These are phyloP conservation scores for Aspergillus indologenus DNA, from an alignment of 495 filamentous ascomycete species.

Conservation along the genomic window DNA sequence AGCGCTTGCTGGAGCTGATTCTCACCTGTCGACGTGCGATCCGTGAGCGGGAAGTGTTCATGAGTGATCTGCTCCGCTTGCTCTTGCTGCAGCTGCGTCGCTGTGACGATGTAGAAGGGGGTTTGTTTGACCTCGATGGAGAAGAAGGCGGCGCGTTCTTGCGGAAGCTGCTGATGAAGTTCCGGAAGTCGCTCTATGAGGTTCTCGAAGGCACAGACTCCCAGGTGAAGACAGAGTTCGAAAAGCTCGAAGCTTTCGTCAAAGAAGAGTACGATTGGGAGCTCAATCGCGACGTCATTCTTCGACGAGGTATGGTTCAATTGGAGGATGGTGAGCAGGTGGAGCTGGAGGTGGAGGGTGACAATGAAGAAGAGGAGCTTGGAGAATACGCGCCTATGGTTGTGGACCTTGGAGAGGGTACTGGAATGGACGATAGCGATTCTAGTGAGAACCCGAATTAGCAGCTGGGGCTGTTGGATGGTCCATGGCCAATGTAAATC, in stretches of 20 bases:
- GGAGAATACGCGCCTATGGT: constrained; percentile 85
- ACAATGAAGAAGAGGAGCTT: constrained; percentile 78
- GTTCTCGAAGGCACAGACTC: constrained; percentile 32
- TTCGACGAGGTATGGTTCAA: constrained; percentile 62
- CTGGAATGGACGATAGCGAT: neutral
- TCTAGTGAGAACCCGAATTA: neutral
- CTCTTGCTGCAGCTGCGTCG: constrained; percentile 70
- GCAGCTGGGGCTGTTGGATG: neutral
- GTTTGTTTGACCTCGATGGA: constrained; percentile 50
- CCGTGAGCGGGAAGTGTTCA: constrained; percentile 52
- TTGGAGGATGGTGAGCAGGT: constrained; percentile 77
- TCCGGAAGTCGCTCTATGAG: constrained; percentile 46
- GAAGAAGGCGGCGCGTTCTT: constrained; percentile 56
- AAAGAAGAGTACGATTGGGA: constrained; percentile 63
- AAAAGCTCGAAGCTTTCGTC: constrained; percentile 55
- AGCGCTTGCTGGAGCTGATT: constrained; percentile 65
- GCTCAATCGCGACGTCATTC: constrained; percentile 50
- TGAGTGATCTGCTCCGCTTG: constrained; percentile 56
- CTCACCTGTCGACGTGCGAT: constrained; percentile 66
- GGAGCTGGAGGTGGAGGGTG: constrained; percentile 69
- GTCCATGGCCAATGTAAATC: too few relatives aligned
- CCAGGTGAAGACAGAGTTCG: constrained; percentile 49
- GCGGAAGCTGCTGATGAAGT: constrained; percentile 50
- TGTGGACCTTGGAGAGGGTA: constrained; percentile 54
- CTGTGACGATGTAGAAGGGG: constrained; percentile 64